Evolutionary conservation across 148 eudicot species (phyloP).

Genomic region (Simmondsia chinensis): DNA sequence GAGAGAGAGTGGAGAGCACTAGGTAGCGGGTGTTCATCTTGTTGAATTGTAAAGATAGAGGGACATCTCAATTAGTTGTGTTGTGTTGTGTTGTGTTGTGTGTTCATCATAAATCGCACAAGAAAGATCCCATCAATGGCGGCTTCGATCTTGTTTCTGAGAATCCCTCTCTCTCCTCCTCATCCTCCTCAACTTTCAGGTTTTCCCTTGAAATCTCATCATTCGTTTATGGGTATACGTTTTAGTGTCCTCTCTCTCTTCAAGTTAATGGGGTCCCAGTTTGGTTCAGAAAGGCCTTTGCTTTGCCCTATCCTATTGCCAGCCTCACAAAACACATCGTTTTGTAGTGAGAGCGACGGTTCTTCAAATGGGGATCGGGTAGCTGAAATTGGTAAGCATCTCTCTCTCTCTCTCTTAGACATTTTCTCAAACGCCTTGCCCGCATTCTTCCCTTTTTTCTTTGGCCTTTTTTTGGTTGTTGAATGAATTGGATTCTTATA

Average conservation of each 20-base stretch:
- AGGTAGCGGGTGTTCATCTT: no score
- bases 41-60: no score
- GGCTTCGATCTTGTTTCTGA: no score
- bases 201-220: constrained; percentile 5
- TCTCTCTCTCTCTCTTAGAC: constrained; percentile 20
- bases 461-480: no score
- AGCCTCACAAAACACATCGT: background rate
- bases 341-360: constrained; percentile 1
- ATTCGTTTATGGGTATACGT: background rate
- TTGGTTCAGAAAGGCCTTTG: background rate
- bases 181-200: constrained; percentile 4
- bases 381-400: constrained; percentile 14
- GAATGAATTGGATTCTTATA: no score
- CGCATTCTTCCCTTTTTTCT: background rate
- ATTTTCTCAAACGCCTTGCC: constrained; percentile 26
- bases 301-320: constrained; percentile 5
- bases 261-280: background rate
- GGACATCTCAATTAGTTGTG: no score
- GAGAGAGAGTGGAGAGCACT: no score
- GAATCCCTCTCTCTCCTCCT: constrained; percentile 7
- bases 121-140: no score
- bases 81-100: no score
- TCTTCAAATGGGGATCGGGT: background rate
- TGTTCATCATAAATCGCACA: no score
- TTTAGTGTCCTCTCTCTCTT: constrained; percentile 1